Conservation (phyloP, 2,329 filamentous ascomycete species). For the Zalaria sp. region DNA sequence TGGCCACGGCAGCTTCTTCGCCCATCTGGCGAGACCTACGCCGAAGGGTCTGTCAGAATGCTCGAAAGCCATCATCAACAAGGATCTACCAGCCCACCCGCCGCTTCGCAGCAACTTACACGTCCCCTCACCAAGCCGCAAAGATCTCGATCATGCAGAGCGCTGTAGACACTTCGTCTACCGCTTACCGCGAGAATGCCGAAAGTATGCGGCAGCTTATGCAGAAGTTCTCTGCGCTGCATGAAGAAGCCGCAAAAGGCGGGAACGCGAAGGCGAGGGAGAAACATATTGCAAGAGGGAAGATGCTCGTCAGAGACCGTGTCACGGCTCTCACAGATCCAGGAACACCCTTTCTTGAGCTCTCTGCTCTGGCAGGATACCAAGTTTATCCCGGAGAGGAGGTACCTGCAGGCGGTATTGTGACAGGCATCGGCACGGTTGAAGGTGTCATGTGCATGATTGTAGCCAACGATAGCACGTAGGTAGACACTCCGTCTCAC, state of each 20-base stretch:
- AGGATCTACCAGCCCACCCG: no score
- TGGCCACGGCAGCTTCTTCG: no score
- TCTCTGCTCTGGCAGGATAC: constrained; percentile 83
- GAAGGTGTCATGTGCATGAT: constrained; percentile 87
- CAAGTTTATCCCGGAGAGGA: constrained; percentile 77
- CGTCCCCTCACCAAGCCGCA: constrained; percentile 64
- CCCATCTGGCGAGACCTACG: no score
- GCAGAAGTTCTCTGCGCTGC: constrained; percentile 53
- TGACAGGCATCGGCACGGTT: constrained; percentile 81
- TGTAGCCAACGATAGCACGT: constrained; percentile 85
- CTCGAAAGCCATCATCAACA: no score
- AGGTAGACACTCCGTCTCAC: constrained; percentile 6
- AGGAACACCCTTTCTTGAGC: constrained; percentile 78
- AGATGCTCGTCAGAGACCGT: constrained; percentile 88
- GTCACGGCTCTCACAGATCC: constrained; percentile 79
- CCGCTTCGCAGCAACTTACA: constrained; percentile 49
- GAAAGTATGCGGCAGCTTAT: constrained; percentile 63
- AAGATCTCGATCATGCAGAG: constrained; percentile 71
- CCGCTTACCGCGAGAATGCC: constrained; percentile 71
- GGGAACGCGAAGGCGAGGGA: constrained; percentile 70
- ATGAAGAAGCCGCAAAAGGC: constrained; percentile 46
- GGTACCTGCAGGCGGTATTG: constrained; percentile 78
- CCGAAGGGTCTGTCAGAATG: no score
- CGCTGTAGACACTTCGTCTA: constrained; percentile 59
- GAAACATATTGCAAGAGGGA: constrained; percentile 76